Evolutionary conservation across 1,139 yeast species (phyloP).

Genomic region (Geotrichum australiense): DNA sequence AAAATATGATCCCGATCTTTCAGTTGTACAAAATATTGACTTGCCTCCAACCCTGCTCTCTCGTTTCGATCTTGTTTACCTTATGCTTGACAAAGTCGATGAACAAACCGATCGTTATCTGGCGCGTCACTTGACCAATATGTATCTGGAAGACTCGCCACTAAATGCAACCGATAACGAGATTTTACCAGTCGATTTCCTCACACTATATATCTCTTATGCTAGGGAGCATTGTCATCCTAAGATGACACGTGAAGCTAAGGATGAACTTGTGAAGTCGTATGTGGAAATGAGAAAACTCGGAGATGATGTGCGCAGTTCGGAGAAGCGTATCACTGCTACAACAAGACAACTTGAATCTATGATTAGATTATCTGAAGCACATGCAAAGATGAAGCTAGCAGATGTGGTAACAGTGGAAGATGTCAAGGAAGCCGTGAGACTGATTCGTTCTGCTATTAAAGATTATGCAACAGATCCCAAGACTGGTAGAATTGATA

Average conservation of each 20-base stretch:
- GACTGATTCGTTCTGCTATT: constrained; percentile 86
- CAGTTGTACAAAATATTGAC: constrained; percentile 92
- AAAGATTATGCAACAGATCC: constrained; percentile 99
- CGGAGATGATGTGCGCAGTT: constrained; percentile 83
- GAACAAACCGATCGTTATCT: constrained; percentile 75
- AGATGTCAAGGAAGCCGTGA: constrained; percentile 92
- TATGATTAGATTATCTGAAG: constrained; percentile 90
- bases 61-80: constrained; percentile 87
- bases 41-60: constrained; percentile 93
- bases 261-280: constrained; percentile 76
- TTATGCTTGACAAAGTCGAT: constrained; percentile 88
- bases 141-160: constrained; percentile 86
- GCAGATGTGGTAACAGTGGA: constrained; percentile 59
- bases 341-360: constrained; percentile 95
- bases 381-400: constrained; percentile 94
- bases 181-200: constrained; percentile 76
- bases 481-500: constrained; percentile 89
- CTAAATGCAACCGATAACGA: constrained; percentile 60
- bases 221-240: constrained; percentile 83
- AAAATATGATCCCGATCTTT: constrained; percentile 83
- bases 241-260: constrained; percentile 68
- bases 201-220: constrained; percentile 83
- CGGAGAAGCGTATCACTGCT: constrained; percentile 92
- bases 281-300: constrained; percentile 91
- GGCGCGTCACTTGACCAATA: constrained; percentile 83